phyloP scores from a whole-genome alignment of 495 filamentous ascomycete genomes.

The Corynascus novoguineensis region DNA sequence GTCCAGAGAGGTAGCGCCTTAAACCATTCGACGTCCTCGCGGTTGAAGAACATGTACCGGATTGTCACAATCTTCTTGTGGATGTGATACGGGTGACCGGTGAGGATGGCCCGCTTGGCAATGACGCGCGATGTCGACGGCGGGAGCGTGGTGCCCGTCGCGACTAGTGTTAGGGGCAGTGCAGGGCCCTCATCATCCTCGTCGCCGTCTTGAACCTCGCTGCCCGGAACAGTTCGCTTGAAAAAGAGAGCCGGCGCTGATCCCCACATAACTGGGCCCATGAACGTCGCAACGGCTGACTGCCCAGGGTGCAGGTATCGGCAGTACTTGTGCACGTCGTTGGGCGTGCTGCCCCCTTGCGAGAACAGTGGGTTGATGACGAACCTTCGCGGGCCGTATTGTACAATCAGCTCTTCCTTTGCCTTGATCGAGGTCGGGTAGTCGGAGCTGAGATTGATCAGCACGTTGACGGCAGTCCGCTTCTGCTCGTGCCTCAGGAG shows the following conservation, averaged over 20 bases:
- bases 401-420: constrained; percentile 84
- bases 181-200: constrained; percentile 25
- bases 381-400: constrained; percentile 80
- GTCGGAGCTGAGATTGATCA: constrained; percentile 71
- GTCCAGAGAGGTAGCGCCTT: constrained; percentile 95
- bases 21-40: constrained; percentile 92
- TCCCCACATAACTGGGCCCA: constrained; percentile 89
- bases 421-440: constrained; percentile 69
- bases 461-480: constrained; percentile 77
- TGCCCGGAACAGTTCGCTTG: constrained; percentile 44
- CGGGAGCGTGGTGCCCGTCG: constrained; percentile 75
- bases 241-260: constrained; percentile 84
- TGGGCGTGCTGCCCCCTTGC: constrained; percentile 72
- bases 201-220: constrained; percentile 14
- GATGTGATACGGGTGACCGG: constrained; percentile 96
- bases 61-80: constrained; percentile 95
- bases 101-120: constrained; percentile 89
- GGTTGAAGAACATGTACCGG: constrained; percentile 99
- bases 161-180: constrained; percentile 61
- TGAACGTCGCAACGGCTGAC: constrained; percentile 85
- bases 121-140: constrained; percentile 75
- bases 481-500: constrained; percentile 94
- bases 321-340: constrained; percentile 95
- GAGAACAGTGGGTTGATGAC: constrained; percentile 89
- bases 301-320: constrained; percentile 87